Base-by-base conservation (phyloP, 2,329 filamentous ascomycete species). In the Apiospora rasikravindrae region DNA sequence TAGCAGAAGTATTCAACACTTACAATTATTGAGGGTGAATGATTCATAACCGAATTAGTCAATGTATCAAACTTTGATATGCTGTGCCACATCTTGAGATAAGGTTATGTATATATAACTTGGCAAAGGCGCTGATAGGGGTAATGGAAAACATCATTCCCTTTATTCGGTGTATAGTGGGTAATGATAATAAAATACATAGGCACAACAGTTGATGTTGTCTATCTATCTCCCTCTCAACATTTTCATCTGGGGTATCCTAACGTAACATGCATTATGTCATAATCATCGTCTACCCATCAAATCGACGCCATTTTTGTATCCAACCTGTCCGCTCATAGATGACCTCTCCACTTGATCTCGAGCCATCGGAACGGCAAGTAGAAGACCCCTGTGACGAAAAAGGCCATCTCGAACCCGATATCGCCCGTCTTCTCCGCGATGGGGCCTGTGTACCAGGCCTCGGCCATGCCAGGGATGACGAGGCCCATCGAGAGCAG, bases 351-450 rank as follows among this genome's bases (percentile, higher is more conserved):
- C 77, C 77, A 77, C 67, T 80, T 81, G 73, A 82, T 85, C 80
- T 89, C 87, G 0, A 84, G 69, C 76, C 81, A 84, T 8, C 87
- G 81, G 16, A 89, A 78, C 3, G 86, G 86, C 1, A 87, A 69
- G 71, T 88, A 89, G 37, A 83, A 78, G 44, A 88, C 14, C 1
- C 79, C 84, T 16, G 86, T 87, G 24, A 84, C 76, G 4, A 84
- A 74, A 73, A 86, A 84, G 16, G 84, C 84, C 70, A 83, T 73
- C 73, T 85, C 84, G 70, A 86, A 86, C 1, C 84, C 84, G 49
- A 86, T 80, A 74, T 86, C 85, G 3, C 84, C 84, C 16, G 84
- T 83, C 8, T 76, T 81, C 73, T 77, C 71, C 3, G 84, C 85
- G 66, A 86, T 81, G 4, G 84, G 84, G 10, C 84, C 85, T 2